Conservation (phyloP, 495 filamentous ascomycete genomes). For the Penicillium diatomitis region DNA sequence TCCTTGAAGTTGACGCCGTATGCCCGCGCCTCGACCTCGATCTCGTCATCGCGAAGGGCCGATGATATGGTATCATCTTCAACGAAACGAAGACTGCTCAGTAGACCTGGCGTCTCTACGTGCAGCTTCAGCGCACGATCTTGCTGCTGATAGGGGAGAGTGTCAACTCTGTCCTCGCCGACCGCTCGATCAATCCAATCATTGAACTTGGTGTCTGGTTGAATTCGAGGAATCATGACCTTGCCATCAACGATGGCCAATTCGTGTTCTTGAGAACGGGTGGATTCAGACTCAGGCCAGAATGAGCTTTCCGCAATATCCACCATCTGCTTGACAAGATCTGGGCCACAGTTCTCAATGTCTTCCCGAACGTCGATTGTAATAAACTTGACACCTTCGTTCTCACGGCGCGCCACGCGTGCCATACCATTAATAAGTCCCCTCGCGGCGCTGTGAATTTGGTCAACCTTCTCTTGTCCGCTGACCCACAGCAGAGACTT, state of each 20-base stretch:
- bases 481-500: neutral
- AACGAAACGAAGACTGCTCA: neutral
- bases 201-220: neutral
- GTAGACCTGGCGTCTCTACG: neutral
- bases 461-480: neutral
- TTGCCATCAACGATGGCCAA: neutral
- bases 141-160: neutral
- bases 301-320: neutral
- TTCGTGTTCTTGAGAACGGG: neutral
- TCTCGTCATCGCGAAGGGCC: neutral
- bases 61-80: neutral
- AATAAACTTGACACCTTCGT: neutral
- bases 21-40: constrained; percentile 19
- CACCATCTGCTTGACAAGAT: neutral
- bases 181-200: constrained; percentile 1
- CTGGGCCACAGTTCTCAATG: neutral
- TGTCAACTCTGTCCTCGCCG: neutral
- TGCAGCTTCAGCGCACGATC: neutral
- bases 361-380: neutral
- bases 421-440: neutral
- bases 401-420: neutral
- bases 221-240: neutral
- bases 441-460: neutral
- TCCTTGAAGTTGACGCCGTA: constrained; percentile 40
- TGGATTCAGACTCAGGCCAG: neutral